Evolutionary conservation across 176 grass and related monocot genomes (phyloP).

Genomic region (Avena atlantica): DNA sequence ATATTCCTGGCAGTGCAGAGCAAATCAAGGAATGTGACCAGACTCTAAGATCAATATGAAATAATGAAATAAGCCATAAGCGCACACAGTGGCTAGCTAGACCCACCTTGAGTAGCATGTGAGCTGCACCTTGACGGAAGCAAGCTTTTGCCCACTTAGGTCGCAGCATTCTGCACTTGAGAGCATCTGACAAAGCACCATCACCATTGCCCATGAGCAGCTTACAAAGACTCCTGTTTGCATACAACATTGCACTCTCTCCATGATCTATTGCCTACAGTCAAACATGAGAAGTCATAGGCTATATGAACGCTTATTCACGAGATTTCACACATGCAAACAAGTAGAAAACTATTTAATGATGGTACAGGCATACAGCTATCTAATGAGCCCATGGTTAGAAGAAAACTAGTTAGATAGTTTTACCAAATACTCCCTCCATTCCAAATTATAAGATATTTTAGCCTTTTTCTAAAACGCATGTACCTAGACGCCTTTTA

Average conservation of each 20-base stretch:
- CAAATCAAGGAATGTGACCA: neutral
- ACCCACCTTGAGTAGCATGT: neutral
- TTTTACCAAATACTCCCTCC: too few relatives aligned
- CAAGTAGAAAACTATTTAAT: neutral
- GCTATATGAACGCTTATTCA: neutral
- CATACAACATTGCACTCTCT: neutral
- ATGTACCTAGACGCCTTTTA: too few relatives aligned
- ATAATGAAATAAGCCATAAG: neutral
- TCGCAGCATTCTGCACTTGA: neutral
- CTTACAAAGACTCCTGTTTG: neutral
- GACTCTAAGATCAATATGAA: neutral
- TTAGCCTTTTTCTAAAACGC: too few relatives aligned
- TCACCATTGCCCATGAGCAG: neutral
- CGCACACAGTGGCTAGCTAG: neutral
- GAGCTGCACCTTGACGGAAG: conserved; percentile 12
- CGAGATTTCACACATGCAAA: neutral
- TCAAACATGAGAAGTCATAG: neutral
- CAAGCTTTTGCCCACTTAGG: neutral
- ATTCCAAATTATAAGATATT: too few relatives aligned
- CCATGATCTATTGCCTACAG: neutral
- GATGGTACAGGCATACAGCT: too few relatives aligned
- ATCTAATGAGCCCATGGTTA: too few relatives aligned
- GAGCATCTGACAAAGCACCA: neutral
- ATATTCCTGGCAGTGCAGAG: neutral
- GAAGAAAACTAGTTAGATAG: too few relatives aligned